Evolutionary conservation across 345 rosid species (phyloP).

Genomic region (Citrus trifoliata): DNA sequence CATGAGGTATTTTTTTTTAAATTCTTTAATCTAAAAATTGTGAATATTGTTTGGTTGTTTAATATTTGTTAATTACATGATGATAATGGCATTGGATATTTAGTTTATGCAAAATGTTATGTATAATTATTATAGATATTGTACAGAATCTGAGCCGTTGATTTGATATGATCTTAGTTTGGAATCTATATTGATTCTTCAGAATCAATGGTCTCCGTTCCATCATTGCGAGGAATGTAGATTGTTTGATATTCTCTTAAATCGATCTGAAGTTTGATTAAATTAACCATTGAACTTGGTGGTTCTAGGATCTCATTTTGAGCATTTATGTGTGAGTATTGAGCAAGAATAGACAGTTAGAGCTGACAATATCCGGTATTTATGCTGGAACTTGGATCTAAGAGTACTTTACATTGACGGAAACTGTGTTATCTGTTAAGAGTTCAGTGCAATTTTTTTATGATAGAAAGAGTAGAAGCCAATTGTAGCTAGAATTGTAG

Average conservation of each 20-base stretch:
- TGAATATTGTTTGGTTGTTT: not conserved
- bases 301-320: not conserved
- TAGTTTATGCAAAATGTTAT: not conserved
- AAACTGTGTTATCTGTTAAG: not conserved
- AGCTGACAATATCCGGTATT: not conserved
- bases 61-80: not conserved
- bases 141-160: not conserved
- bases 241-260: not conserved
- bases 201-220: not conserved
- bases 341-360: not conserved
- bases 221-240: not conserved
- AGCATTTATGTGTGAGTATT: not conserved
- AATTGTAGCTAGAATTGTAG: not conserved
- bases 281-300: not conserved
- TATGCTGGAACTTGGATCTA: not conserved
- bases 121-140: no score
- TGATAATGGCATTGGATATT: not conserved
- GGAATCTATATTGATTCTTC: not conserved
- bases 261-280: not conserved
- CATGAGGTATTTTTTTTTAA: slow-evolving; percentile 47
- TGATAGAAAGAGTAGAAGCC: not conserved
- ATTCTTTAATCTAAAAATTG: not conserved
- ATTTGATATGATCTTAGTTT: not conserved
- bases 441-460: not conserved
- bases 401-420: not conserved